phyloP scores from a whole-genome alignment of 441 rosid species.

The Syzygium malaccense region DNA sequence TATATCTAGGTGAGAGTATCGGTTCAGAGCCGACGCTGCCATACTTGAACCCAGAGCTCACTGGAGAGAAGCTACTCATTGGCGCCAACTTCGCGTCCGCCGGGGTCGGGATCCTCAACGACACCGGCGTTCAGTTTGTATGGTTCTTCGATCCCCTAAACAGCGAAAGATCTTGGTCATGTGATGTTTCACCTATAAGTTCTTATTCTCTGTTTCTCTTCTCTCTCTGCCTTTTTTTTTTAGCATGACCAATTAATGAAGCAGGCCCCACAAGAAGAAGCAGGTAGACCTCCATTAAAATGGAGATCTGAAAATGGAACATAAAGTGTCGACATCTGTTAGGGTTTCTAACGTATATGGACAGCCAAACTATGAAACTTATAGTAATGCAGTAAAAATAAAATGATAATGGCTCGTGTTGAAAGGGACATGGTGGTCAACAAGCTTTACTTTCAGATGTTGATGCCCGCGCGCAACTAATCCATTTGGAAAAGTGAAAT shows the following conservation, averaged over 20 bases:
- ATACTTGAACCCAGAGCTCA: not conserved
- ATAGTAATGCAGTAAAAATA: not conserved
- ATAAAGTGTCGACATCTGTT: not conserved
- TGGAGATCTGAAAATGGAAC: not conserved
- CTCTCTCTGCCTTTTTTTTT: not conserved
- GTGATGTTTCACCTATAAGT: not conserved
- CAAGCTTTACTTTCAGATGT: not conserved
- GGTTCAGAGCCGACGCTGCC: not conserved
- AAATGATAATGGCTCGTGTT: not conserved
- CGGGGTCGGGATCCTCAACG: not conserved
- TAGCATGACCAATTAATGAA: not conserved
- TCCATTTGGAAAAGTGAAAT: not conserved
- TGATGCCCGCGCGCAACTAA: not conserved
- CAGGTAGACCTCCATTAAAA: not conserved
- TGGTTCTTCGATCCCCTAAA: not conserved
- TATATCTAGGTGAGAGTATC: not conserved
- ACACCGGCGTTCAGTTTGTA: slow-evolving; percentile 1
- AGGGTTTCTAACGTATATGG: not conserved
- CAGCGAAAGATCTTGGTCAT: not conserved
- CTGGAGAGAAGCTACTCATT: not conserved
- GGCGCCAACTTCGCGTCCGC: slow-evolving; percentile 1
- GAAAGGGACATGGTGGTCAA: not conserved
- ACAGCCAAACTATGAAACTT: not conserved
- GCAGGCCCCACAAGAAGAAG: not conserved
- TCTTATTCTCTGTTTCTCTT: not conserved